Conservation (phyloP, 306 rosid genomes). For the Vachellia pachyceras region DNA sequence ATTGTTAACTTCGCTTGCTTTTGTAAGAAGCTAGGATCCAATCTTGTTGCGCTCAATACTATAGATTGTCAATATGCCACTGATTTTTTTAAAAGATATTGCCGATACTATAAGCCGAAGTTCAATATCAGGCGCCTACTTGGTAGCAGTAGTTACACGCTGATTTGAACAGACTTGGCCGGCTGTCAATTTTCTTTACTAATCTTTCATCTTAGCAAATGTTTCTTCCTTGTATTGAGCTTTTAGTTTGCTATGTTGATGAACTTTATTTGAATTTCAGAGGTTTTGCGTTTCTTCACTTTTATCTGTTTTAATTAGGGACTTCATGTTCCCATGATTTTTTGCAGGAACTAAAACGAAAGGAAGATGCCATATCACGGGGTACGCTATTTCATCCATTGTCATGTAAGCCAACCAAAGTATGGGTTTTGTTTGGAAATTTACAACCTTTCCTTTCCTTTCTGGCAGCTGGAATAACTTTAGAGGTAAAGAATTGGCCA, state of each 20-base stretch:
- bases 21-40: neutral
- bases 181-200: constrained; percentile 5
- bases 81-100: neutral
- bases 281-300: constrained; percentile 17
- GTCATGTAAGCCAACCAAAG: neutral
- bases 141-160: neutral
- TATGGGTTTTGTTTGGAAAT: constrained; percentile 21
- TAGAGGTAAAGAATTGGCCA: constrained; percentile 92
- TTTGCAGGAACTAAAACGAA: constrained; percentile 79
- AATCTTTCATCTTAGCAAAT: constrained; percentile 12
- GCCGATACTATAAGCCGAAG: neutral
- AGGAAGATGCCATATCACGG: constrained; percentile 75
- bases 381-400: constrained; percentile 56
- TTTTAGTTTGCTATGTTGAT: constrained; percentile 17
- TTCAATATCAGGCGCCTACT: neutral
- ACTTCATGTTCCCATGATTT: constrained; percentile 38
- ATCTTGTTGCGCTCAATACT: constrained; percentile 4
- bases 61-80: neutral
- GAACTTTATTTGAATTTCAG: neutral
- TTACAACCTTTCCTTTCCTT: constrained; percentile 17
- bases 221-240: constrained; percentile 4
- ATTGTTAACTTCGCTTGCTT: constrained; percentile 6
- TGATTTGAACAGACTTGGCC: neutral
- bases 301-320: constrained; percentile 2
- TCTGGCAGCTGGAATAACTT: constrained; percentile 77